A percentile compares a stretch with the other conserved stretches of the same genome.
phyloP scores from a whole-genome alignment of 257 asterid genomes.

The Ligustrum vulgare region DNA sequence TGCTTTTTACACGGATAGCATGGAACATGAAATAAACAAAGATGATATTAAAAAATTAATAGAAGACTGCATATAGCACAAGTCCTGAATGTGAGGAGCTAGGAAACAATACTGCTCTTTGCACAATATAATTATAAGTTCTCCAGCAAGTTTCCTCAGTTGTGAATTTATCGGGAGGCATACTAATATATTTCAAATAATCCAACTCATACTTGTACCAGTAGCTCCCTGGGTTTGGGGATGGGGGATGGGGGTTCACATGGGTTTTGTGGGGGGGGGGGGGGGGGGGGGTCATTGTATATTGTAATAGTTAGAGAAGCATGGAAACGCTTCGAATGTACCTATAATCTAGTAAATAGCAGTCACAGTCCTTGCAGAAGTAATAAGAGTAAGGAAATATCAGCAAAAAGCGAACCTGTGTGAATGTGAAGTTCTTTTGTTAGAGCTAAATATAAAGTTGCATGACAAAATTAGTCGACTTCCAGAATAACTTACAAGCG shows the following conservation, averaged over 20 bases:
- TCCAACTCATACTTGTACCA: neutral
- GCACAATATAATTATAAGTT: neutral
- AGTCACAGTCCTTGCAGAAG: slow-evolving; percentile 96
- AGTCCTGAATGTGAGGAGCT: neutral
- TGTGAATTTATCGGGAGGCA: neutral
- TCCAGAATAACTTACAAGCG: slow-evolving; percentile 69
- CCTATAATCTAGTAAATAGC: slow-evolving; percentile 84
- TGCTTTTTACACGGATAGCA: neutral
- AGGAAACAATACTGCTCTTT: neutral
- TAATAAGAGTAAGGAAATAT: slow-evolving; percentile 80
- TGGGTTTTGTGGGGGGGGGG: neutral
- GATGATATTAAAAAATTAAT: no score
- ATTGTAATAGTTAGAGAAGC: neutral
- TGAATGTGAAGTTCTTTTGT: slow-evolving; percentile 22
- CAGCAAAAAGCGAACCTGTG: slow-evolving; percentile 90
- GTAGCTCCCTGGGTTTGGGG: neutral
- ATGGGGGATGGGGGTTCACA: neutral
- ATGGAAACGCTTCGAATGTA: slow-evolving; percentile 26
- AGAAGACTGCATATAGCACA: neutral
- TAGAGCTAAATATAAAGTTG: slow-evolving; percentile 19
- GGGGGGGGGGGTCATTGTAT: neutral
- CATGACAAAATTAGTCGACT: slow-evolving; percentile 17
- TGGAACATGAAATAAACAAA: neutral
- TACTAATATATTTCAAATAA: neutral
- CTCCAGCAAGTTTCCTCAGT: neutral